Base-by-base conservation (phyloP, 352 stramenopile species). In the Globisporangium nodosum region DNA sequence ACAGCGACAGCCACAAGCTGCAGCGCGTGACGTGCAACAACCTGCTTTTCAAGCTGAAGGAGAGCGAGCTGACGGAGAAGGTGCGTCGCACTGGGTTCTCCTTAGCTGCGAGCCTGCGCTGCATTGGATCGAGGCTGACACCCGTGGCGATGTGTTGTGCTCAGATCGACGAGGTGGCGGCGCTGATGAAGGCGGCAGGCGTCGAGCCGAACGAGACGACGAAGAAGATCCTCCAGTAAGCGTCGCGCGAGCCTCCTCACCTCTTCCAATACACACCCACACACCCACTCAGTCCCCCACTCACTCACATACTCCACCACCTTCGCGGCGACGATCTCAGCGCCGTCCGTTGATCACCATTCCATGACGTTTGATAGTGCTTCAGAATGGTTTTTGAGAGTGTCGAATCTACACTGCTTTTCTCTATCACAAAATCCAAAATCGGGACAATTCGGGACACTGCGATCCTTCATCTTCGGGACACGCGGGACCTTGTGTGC, bases 21-120 rank as follows among this genome's bases (percentile, higher is more conserved):
- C 83, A 90, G 70, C 81, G 81, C 63, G 81, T 92, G 74, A 92
- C 81, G 59, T 92, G 81, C 78, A 92, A 92, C 78, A 90, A 92
- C 70, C 52, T 92, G 59, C 68, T 92, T 24, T 90, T 89, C 66
- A 88, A 92, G 74, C 78, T 92, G n/a, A 92, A 92, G 70, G 74
- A 88, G 61, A 76, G 79, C 56, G 79, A 85, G 43, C 67, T 89
- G 65, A 67, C 78, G 56, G 81, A 92, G 30, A 88, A 91, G 69
- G 72, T 76, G 54, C 51, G 52, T 47, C 48, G 3, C 3, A 4
- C 37, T 43, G 12, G 8, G 12, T 43, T 13, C 11, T 12, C 1
- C 5, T 18, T 6, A 3, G 37, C 35, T 16, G 8, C 24, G 9
- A 21, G 24, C 9, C 12, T 43, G 31, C 5, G 4, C 24, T 13